Base-by-base conservation (phyloP, 345 rosid genomes). In the Gossypioides kirkii region DNA sequence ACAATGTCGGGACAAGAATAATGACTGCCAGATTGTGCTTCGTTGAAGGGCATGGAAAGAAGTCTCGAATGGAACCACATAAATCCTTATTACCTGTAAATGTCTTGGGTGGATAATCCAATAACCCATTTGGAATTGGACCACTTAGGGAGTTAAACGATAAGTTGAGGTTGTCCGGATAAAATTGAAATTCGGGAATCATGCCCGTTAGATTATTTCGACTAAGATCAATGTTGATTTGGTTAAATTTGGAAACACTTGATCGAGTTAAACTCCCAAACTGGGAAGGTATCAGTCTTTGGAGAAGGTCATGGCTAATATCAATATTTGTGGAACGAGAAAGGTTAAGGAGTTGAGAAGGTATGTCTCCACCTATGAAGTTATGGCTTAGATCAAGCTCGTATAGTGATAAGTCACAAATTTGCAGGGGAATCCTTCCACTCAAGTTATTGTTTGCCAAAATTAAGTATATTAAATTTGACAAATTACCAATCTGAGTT, bases 381-480 rank as follows among this genome's bases (percentile, higher is more conserved):
- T 70, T 70, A 17, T 70, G 61, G 7, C 60, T 52, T 2, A 69
- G 22, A n/a, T 69, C 45, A 16, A 69, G 14, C 0, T 1, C 0
- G 13, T 7, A 14, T 2, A 68, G 43, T 23, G 58, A 16, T 3
- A 47, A 17, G 12, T 28, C 10, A 17, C 45, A 22, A 69, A 69
- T 49, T 49, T 25, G 72, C 16, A 12, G 50, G 32, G 71, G 56
- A 25, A 67, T 47, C 41, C 56, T 47, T 26, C 71, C 71, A 25
- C 22, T 25, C 36, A 68, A 17, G 1, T 12, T 10, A 16, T 68
- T 68, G 20, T 16, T 49, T 26, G 41, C 41, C 56, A 47, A 47
- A 45, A 0, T 0, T 18, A 68, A 26, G 1, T 0, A 0, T 1
- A 0, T 0, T 68, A 68, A 47, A 13, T 49, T 49, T 25, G 42